Percentiles rank a stretch among this genome's conserved stretches.
These are phyloP conservation scores for Nicotiana tomentosiformis DNA, from an alignment of 257 asterid genomes.

Conservation along the genomic window DNA sequence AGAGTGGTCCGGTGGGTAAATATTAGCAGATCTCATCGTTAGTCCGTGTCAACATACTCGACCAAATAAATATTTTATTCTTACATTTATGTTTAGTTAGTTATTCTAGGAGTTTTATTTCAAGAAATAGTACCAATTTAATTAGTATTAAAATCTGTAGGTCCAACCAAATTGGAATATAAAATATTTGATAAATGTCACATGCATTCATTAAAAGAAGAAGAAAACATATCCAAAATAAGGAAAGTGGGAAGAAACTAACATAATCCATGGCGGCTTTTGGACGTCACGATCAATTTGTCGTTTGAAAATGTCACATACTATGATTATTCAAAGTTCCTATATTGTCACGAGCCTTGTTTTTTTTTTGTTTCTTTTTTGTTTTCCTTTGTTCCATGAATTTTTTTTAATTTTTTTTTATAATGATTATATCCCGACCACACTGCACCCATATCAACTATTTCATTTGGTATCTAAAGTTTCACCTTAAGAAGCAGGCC, in stretches of 20 bases:
- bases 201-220: background rate
- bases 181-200: background rate
- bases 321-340: background rate
- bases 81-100: background rate
- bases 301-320: background rate
- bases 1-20: too few relatives aligned
- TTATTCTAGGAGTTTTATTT: background rate
- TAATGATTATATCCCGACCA: too few relatives aligned
- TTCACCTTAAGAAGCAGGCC: too few relatives aligned
- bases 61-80: background rate
- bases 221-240: background rate
- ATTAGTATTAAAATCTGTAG: background rate
- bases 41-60: background rate
- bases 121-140: background rate
- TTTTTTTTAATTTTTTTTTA: background rate
- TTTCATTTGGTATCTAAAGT: background rate
- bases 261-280: background rate
- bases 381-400: background rate
- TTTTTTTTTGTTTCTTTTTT: too few relatives aligned
- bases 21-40: background rate
- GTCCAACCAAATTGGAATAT: background rate
- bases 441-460: background rate
- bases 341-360: background rate
- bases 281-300: background rate
- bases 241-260: conserved; percentile 10